Evolutionary conservation across 306 rosid genomes (phyloP), one percentile per base, ranked within the genome.

Genomic region (Vigna nakashimae): DNA sequence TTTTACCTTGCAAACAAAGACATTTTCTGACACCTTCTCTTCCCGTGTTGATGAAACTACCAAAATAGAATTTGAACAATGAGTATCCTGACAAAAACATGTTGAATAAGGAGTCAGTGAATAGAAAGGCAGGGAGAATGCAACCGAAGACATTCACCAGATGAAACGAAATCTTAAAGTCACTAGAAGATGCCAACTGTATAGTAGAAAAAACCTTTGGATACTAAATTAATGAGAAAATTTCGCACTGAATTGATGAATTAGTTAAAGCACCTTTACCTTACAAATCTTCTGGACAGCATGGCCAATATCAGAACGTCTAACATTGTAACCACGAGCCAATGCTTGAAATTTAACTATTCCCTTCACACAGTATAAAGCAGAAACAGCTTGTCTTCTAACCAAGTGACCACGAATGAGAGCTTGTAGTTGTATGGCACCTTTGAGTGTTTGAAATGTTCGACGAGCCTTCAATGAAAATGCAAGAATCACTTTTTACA

Each of bases 341-440:
- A 60, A 20, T 24, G 89, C 89, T 82, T 86, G 93, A 30, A 85
- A 36, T 73, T 84, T 81, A 71, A 81, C 84, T 55, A 90, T 83
- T 75, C 89, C 82, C 81, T 75, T 77, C 83, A 86, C 79, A 71
- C 89, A 83, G 86, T 72, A 69, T 26, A 89, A 79, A 52, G 93
- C 86, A 70, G 91, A 65, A 80, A 84, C 74, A 36, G 91, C 93
- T 73, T 89, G 89, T 75, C 91, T 89, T 73, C 89, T 84, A 71
- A 79, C 86, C 87, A 89, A 69, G 80, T 77, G 83, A 36, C 89
- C 91, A 17, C 89, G 91, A 49, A 87, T 58, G 76, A 85, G 63
- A 74, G 89, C 88, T 85, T 89, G 91, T 81, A 89, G 81, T 68
- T 78, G 85, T 77, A 73, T 68, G 75, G 80, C 55, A 57, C 83